Evolutionary conservation across 2,329 filamentous ascomycete species (phyloP).

Genomic region (Lomentospora prolificans): DNA sequence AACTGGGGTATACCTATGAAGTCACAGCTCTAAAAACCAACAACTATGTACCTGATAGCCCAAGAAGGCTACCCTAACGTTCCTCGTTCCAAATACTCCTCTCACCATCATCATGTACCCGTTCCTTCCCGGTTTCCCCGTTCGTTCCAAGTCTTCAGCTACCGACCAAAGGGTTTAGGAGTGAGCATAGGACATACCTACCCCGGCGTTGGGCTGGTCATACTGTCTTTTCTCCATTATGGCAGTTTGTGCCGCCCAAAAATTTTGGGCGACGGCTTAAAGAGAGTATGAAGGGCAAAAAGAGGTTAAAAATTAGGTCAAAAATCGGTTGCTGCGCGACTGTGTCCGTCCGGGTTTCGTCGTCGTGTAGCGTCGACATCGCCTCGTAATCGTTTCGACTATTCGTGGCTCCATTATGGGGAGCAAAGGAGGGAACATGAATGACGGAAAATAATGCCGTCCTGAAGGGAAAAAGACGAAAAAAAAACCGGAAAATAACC

Average conservation of each 20-base stretch:
- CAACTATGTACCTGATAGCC: constrained; percentile 14
- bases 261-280: neutral
- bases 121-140: neutral
- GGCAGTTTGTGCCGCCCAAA: too few species aligned
- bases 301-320: neutral
- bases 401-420: constrained; percentile 5
- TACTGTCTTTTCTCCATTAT: neutral
- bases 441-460: constrained; percentile 9
- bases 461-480: constrained; percentile 11
- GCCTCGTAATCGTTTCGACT: constrained; percentile 1
- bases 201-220: neutral
- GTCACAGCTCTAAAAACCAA: constrained; percentile 20
- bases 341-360: neutral
- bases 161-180: neutral
- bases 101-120: neutral
- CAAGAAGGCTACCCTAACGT: constrained; percentile 4
- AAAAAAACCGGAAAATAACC: constrained; percentile 11
- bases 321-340: constrained; percentile 1
- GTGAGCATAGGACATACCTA: neutral
- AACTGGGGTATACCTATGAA: constrained; percentile 27
- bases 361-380: constrained; percentile 6
- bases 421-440: constrained; percentile 13
- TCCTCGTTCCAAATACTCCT: constrained; percentile 11
- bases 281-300: constrained; percentile 4
- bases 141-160: neutral